These are phyloP conservation scores for Gossypium davidsonii DNA, from an alignment of 441 rosid genomes.

Conservation along the genomic window DNA sequence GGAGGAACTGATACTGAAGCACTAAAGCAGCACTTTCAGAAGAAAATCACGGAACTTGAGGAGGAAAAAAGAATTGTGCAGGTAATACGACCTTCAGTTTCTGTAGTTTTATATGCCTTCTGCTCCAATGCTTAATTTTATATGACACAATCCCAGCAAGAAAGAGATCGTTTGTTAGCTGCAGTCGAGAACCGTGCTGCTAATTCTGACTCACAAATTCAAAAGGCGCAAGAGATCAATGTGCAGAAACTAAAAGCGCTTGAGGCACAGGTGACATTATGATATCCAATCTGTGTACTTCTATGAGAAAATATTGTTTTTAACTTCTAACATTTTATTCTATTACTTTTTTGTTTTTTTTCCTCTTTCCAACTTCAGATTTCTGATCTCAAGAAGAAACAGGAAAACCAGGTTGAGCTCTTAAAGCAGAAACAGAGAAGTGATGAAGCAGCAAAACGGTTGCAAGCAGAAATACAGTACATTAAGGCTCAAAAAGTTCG, in stretches of 20 bases:
- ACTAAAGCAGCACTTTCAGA: slow-evolving; percentile 57
- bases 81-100: slow-evolving; percentile 29
- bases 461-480: slow-evolving; percentile 60
- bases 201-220: slow-evolving; percentile 50
- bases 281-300: slow-evolving; percentile 1
- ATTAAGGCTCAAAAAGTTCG: slow-evolving; percentile 65
- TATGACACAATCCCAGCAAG: slow-evolving; percentile 35
- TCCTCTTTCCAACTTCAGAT: slow-evolving; percentile 27
- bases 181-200: slow-evolving; percentile 57
- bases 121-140: slow-evolving; percentile 9
- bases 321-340: background rate
- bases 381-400: slow-evolving; percentile 57
- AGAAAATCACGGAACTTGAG: slow-evolving; percentile 64
- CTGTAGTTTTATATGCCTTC: slow-evolving; percentile 8
- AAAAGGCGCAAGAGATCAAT: slow-evolving; percentile 40
- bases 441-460: slow-evolving; percentile 59
- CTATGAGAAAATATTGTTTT: slow-evolving; percentile 7
- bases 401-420: slow-evolving; percentile 58
- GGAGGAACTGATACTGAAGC: slow-evolving; percentile 47
- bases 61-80: slow-evolving; percentile 59
- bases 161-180: slow-evolving; percentile 51
- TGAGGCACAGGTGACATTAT: slow-evolving; percentile 49
- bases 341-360: background rate
- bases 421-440: slow-evolving; percentile 61
- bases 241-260: slow-evolving; percentile 55